These are phyloP conservation scores for Tetrapisispora phaffii DNA, from an alignment of 805 yeast genomes.

Conservation along the genomic window DNA sequence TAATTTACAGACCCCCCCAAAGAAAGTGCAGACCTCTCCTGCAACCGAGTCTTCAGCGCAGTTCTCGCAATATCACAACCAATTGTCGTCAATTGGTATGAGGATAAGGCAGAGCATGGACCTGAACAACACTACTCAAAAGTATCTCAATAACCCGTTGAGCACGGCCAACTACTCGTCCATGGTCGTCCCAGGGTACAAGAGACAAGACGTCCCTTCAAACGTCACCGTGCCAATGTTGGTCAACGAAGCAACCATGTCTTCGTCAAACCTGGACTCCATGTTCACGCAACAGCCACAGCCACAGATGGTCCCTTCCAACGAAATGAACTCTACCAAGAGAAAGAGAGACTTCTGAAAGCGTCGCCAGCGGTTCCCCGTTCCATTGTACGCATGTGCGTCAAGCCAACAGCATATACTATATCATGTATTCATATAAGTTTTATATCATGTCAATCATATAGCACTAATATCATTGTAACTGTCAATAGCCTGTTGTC, in stretches of 20 bases:
- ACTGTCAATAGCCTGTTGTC: too few species aligned
- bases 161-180: neutral
- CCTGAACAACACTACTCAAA: conserved; percentile 13
- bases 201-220: neutral
- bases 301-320: conserved; percentile 1
- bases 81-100: conserved; percentile 55
- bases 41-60: conserved; percentile 14
- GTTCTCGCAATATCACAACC: conserved; percentile 23
- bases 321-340: conserved; percentile 3
- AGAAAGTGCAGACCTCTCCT: conserved; percentile 17
- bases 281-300: neutral
- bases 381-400: neutral
- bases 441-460: too few species aligned
- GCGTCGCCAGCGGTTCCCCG: neutral
- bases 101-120: conserved; percentile 57
- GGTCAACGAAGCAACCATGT: conserved; percentile 25
- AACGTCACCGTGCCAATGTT: conserved; percentile 27
- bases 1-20: neutral
- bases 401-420: neutral
- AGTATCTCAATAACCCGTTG: neutral
- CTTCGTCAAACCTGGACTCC: conserved; percentile 8
- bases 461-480: too few species aligned
- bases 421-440: neutral
- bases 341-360: conserved; percentile 1
- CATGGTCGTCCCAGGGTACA: conserved; percentile 2